These are phyloP conservation scores for Trypanosomatidae sp. DNA, from an alignment of 208 protist genomes.

Conservation along the genomic window DNA sequence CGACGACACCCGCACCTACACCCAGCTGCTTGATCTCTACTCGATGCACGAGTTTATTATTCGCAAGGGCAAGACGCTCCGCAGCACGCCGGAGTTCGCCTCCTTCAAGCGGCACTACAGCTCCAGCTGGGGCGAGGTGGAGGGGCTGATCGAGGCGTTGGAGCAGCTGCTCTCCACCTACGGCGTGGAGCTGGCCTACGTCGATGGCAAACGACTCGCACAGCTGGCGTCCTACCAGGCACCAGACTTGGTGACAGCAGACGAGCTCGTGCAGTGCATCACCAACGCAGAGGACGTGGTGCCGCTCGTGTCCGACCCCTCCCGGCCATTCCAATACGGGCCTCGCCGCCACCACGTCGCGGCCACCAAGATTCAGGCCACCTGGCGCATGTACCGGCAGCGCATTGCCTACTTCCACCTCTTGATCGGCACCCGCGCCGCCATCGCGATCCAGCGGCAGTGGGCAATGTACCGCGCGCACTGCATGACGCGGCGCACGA, in stretches of 20 bases:
- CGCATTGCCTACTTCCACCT: slow-evolving; percentile 81
- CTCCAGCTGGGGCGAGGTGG: slow-evolving; percentile 82
- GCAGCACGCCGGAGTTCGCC: slow-evolving; percentile 90
- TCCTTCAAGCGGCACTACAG: slow-evolving; percentile 88
- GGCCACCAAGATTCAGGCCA: slow-evolving; percentile 83
- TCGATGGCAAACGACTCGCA: slow-evolving; percentile 90
- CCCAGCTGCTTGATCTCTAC: slow-evolving; percentile 91
- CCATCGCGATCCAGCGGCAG: slow-evolving; percentile 83
- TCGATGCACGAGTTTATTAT: slow-evolving; percentile 96
- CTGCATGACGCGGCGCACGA: slow-evolving; percentile 63
- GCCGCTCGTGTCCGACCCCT: slow-evolving; percentile 47
- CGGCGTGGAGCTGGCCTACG: slow-evolving; percentile 85
- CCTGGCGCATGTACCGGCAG: slow-evolving; percentile 87
- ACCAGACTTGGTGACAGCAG: slow-evolving; percentile 33
- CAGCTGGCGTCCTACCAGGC: slow-evolving; percentile 71
- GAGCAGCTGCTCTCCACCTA: slow-evolving; percentile 80
- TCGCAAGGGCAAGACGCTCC: slow-evolving; percentile 83
- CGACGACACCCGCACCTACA: slow-evolving; percentile 87
- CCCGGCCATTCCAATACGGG: slow-evolving; percentile 64
- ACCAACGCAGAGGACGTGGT: slow-evolving; percentile 82
- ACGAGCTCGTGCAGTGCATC: slow-evolving; percentile 78
- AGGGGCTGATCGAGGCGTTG: slow-evolving; percentile 69
- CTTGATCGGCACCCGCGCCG: slow-evolving; percentile 73
- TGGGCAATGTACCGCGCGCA: slow-evolving; percentile 82
- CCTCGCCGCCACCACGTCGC: slow-evolving; percentile 62